phyloP scores from a whole-genome alignment of 805 yeast species.

The Metschnikowia similis region DNA sequence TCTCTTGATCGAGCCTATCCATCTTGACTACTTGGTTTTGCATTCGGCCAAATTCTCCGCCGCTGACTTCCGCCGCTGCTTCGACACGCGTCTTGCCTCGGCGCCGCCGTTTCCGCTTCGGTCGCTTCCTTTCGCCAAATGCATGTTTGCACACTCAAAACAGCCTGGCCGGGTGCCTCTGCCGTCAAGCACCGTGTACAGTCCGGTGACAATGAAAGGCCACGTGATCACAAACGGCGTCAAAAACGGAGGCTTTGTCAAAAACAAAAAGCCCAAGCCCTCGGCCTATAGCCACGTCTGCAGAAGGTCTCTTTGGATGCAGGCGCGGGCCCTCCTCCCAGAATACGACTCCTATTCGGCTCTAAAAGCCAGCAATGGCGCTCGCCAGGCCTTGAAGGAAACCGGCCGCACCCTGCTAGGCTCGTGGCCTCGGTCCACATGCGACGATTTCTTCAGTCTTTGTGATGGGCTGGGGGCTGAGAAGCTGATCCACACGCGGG shows the following conservation, averaged over 20 bases:
- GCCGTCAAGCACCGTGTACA: constrained; percentile 27
- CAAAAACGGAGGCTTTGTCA: constrained; percentile 52
- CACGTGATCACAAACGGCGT: constrained; percentile 56
- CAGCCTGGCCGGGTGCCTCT: constrained; percentile 21
- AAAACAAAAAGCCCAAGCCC: constrained; percentile 39
- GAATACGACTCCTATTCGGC: constrained; percentile 13
- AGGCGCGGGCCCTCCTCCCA: constrained; percentile 7
- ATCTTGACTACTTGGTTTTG: constrained; percentile 47
- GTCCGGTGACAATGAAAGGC: constrained; percentile 17
- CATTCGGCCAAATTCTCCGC: constrained; percentile 28
- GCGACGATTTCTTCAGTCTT: constrained; percentile 31
- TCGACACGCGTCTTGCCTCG: constrained; percentile 21
- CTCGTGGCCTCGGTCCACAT: constrained; percentile 44
- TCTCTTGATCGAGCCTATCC: constrained; percentile 30
- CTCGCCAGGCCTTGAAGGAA: constrained; percentile 28
- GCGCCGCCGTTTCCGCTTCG: constrained; percentile 14
- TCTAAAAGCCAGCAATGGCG: constrained; percentile 16
- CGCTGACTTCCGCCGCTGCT: constrained; percentile 40
- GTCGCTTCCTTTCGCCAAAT: constrained; percentile 20
- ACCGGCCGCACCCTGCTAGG: constrained; percentile 29
- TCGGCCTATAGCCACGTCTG: constrained; percentile 43
- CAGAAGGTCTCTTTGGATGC: constrained; percentile 19
- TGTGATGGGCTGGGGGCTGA: not conserved
- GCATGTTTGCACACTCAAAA: constrained; percentile 25
- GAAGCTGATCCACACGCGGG: too few relatives aligned